Evolutionary conservation across 2,329 filamentous ascomycete genomes (phyloP).

Genomic region (Tolypocladium inflatum): DNA sequence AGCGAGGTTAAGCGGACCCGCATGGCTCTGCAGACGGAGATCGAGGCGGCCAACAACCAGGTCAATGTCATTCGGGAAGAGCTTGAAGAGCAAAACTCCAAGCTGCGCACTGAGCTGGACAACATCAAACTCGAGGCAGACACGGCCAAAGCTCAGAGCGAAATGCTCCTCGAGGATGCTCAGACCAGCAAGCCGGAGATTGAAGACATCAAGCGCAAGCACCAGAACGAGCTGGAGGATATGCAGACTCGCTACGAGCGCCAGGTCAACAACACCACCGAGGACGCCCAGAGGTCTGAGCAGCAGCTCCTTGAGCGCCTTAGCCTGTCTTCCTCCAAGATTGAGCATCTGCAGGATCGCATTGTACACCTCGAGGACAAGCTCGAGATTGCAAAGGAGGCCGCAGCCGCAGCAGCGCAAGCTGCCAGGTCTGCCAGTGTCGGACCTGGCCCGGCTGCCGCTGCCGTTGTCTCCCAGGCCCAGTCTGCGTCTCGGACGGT

Average conservation of each 20-base stretch:
- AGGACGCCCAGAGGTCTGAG: constrained; percentile 76
- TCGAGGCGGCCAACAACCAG: constrained; percentile 77
- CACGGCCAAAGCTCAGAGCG: constrained; percentile 68
- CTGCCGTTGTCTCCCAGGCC: constrained; percentile 11
- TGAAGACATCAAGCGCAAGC: constrained; percentile 43
- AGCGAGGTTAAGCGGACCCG: constrained; percentile 75
- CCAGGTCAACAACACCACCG: constrained; percentile 60
- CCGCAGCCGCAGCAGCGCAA: constrained; percentile 71
- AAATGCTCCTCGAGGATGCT: constrained; percentile 77
- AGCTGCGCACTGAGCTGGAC: constrained; percentile 66
- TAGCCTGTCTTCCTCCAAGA: constrained; percentile 73
- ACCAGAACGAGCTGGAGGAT: constrained; percentile 64
- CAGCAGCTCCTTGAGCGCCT: constrained; percentile 73
- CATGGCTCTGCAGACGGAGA: constrained; percentile 67
- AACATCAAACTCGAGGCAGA: constrained; percentile 71
- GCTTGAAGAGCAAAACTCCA: constrained; percentile 68
- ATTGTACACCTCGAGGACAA: constrained; percentile 81
- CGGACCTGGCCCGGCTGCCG: constrained; percentile 17
- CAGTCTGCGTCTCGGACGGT: constrained; percentile 23
- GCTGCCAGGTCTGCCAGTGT: constrained; percentile 55
- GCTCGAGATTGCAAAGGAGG: constrained; percentile 80
- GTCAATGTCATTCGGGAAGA: constrained; percentile 76
- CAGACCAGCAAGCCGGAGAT: constrained; percentile 55
- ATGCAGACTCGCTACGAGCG: constrained; percentile 66
- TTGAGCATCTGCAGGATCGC: constrained; percentile 77